A percentile compares a stretch with the other conserved stretches of the same genome.
Evolutionary conservation across 192 early-diverging fungal species (phyloP).

Genomic region (Funneliformis mosseae): DNA sequence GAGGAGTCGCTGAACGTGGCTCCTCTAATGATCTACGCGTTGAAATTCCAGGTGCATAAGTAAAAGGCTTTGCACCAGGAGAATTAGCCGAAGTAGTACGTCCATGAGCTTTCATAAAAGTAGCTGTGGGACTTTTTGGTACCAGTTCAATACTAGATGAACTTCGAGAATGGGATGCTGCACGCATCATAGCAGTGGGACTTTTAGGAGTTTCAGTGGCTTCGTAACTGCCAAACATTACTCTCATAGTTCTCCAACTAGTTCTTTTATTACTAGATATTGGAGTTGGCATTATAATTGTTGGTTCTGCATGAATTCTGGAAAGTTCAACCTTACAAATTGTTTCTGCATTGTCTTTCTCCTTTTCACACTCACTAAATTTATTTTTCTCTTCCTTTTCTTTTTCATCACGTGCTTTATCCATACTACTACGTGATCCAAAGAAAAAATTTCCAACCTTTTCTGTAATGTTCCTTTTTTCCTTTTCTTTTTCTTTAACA

Average conservation of each 20-base stretch:
- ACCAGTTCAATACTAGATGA: not conserved
- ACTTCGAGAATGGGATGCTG: slow-evolving; percentile 8
- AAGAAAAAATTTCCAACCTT: slow-evolving; percentile 28
- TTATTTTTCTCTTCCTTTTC: slow-evolving; percentile 29
- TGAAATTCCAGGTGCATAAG: not conserved
- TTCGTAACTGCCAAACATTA: slow-evolving; percentile 27
- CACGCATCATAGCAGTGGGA: not conserved
- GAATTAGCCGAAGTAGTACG: not conserved
- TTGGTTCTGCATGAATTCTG: not conserved
- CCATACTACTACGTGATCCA: slow-evolving; percentile 29
- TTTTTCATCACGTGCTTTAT: slow-evolving; percentile 26
- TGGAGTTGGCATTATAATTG: not conserved
- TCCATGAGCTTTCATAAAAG: slow-evolving; percentile 9
- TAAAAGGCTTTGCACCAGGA: not conserved
- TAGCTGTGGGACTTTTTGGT: slow-evolving; percentile 1
- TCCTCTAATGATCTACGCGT: slow-evolving; percentile 33
- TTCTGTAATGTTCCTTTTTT: slow-evolving; percentile 34
- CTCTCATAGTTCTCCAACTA: slow-evolving; percentile 25
- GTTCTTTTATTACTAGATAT: slow-evolving; percentile 24
- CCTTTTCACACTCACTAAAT: not conserved
- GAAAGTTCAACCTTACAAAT: not conserved
- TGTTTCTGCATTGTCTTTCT: not conserved
- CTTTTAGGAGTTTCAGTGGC: not conserved
- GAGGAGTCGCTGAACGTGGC: slow-evolving; percentile 14
- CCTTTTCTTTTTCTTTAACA: slow-evolving; percentile 23